Evolutionary conservation across 139 green algal species (phyloP).

Genomic region (Eudorina sp.): DNA sequence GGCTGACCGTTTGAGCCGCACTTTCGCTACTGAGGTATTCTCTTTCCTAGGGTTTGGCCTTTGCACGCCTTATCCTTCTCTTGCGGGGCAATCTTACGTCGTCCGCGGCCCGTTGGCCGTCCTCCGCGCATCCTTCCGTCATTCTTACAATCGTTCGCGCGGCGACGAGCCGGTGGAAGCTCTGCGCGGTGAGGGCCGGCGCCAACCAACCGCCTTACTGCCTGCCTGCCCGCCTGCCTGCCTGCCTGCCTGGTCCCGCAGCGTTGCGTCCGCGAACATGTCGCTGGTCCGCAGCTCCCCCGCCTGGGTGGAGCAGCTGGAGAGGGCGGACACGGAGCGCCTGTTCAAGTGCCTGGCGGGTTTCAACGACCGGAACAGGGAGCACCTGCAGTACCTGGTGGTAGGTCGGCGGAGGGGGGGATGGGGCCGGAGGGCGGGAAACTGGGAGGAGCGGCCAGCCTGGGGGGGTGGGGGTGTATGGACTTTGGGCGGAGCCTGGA

Average conservation of each 20-base stretch:
- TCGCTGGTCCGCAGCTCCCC: background rate
- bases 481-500: background rate
- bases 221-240: background rate
- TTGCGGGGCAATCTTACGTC: too few species aligned
- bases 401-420: background rate
- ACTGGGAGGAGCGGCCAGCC: too few species aligned
- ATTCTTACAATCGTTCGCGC: background rate
- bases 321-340: background rate
- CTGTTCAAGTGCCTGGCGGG: background rate
- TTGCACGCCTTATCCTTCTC: too few species aligned
- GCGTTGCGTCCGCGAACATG: background rate
- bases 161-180: background rate
- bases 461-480: too few species aligned
- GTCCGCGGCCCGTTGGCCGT: background rate
- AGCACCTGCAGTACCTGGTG: conserved; percentile 41
- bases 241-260: background rate
- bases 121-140: background rate
- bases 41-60: too few species aligned
- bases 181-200: background rate
- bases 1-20: too few species aligned
- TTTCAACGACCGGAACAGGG: background rate
- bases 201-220: background rate
- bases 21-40: too few species aligned
- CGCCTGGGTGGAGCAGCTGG: conserved; percentile 24
- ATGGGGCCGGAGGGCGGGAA: too few species aligned